These are phyloP conservation scores for Populus alba DNA, from an alignment of 345 rosid genomes.

Conservation along the genomic window DNA sequence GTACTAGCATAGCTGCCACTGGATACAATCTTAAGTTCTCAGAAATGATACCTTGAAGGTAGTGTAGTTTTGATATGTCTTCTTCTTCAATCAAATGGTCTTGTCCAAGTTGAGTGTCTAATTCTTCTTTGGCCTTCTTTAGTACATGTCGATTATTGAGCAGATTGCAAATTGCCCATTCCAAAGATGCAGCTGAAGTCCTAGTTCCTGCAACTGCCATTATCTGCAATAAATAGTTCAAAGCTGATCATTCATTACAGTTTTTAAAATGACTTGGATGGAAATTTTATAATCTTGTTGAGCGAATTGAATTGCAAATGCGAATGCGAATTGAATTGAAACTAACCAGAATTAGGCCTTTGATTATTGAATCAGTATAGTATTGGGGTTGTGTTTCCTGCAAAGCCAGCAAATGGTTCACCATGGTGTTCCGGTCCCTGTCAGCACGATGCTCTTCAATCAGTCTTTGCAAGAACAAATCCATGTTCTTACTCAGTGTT, in stretches of 20 bases:
- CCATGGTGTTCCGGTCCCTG: constrained; percentile 26
- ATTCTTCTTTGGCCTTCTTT: constrained; percentile 8
- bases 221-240: neutral
- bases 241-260: neutral
- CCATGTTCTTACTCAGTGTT: constrained; percentile 22
- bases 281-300: neutral
- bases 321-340: too few relatives aligned
- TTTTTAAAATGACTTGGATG: neutral
- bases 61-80: constrained; percentile 10
- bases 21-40: constrained; percentile 17
- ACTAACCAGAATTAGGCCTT: constrained; percentile 31
- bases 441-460: constrained; percentile 43
- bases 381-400: constrained; percentile 40
- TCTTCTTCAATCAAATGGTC: constrained; percentile 11
- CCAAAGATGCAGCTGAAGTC: constrained; percentile 3
- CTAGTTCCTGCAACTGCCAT: constrained; percentile 14
- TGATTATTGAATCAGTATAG: constrained; percentile 46
- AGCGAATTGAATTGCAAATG: neutral
- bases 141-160: constrained; percentile 12
- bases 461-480: constrained; percentile 41
- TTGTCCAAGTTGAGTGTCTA: constrained; percentile 15
- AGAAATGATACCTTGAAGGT: constrained; percentile 13
- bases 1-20: constrained; percentile 8
- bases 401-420: constrained; percentile 43
- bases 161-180: constrained; percentile 19